Base-by-base conservation (phyloP, 2,329 filamentous ascomycete species). In the Aspergillus flavus region DNA sequence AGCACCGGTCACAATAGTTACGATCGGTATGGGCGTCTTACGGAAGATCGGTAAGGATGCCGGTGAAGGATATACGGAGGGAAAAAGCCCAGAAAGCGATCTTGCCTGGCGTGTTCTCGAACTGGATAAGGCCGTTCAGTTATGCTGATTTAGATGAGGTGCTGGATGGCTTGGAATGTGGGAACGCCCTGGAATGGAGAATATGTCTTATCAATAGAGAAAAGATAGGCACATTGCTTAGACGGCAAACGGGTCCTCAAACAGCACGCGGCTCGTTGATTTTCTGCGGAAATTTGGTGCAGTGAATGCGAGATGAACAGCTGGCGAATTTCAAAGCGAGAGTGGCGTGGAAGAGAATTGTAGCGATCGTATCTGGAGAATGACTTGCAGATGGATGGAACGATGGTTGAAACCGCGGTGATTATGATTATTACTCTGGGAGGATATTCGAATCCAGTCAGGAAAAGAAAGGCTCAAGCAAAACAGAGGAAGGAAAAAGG, bases 181-280 rank as follows among this genome's bases (percentile, higher is more conserved):
- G 59, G 32, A 28, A 60, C 54, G 36, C 52, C 57, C 58, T 61
- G 59, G 59, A 10, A 63, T 28, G 59, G 36, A 30, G 46, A 64
- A 58, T 48, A 21, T 58, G 61, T 52, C 64, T 62, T 66, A 66
- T 50, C 58, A 59, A 56, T 39, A 34, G 36, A 61, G 41, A 21
- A 30, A 61, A 56, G 60, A 59, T 56, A 56, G 57, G 59, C 43
- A 59, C 66, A 68, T 66, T 64, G 58, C 60, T 58, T 57, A 54
- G 39, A 62, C 23, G 54, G 48, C 43, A 32, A 55, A 36, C 28
- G 4, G 56, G 58, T 58, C 41, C 58, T 26, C 28, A 52, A 41
- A 50, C 23, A n/a, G 39, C 16, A 36, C 30, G 43, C 39, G 52
- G 45, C 58, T 30, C 21, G 57, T 62, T 14, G 21, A 53, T 46